Conservation (phyloP, 169 alveolate genomes). For the Babesia ovata region DNA sequence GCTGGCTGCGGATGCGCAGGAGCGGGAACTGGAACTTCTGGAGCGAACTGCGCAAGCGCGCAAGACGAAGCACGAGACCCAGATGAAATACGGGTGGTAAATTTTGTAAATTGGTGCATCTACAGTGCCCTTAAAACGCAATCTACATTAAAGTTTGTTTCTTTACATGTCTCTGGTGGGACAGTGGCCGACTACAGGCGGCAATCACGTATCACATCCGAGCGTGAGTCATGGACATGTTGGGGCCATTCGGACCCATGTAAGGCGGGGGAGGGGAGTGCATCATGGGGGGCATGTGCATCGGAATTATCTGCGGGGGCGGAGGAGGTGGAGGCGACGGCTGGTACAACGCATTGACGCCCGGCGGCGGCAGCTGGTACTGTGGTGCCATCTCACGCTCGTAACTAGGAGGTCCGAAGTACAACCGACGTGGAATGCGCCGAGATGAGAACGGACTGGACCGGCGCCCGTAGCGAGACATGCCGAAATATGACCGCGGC, state of each 20-base stretch:
- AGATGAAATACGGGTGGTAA: conserved; percentile 86
- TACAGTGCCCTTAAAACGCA: no score
- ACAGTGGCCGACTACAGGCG: no score
- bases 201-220: background rate
- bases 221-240: conserved; percentile 1
- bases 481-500: background rate
- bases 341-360: background rate
- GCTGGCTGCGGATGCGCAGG: conserved; percentile 86
- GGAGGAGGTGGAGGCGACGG: conserved; percentile 9
- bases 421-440: background rate
- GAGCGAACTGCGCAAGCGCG: conserved; percentile 78
- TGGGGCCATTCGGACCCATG: conserved; percentile 10
- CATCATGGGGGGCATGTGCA: conserved; percentile 20
- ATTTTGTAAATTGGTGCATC: no score
- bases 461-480: background rate
- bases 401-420: background rate
- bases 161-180: no score
- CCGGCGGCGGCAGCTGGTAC: conserved; percentile 14
- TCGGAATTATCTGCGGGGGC: conserved; percentile 5
- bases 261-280: background rate
- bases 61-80: conserved; percentile 77
- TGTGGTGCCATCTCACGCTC: background rate
- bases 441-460: background rate
- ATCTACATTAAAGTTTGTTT: no score
- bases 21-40: conserved; percentile 79